phyloP scores from a whole-genome alignment of 2,329 filamentous ascomycete genomes.

The Colletotrichum sidae region DNA sequence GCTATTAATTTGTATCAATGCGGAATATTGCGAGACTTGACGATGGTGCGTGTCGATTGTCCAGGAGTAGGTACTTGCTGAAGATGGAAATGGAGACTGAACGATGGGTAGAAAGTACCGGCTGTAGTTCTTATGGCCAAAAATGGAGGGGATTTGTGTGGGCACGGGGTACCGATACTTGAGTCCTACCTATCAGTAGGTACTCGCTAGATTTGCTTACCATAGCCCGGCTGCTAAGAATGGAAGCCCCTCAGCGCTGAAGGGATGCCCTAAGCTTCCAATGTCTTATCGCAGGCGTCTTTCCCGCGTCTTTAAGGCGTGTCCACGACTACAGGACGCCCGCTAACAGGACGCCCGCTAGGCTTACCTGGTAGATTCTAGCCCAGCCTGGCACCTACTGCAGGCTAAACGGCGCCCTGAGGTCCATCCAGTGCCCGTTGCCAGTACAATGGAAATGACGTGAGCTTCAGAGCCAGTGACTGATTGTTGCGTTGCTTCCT shows the following conservation, averaged over 20 bases:
- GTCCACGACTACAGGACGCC: background rate
- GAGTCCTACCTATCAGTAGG: conserved; percentile 9
- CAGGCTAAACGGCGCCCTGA: conserved; percentile 1
- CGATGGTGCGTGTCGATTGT: too few species aligned
- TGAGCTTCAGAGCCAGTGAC: conserved; percentile 2
- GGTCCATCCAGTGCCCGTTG: conserved; percentile 6
- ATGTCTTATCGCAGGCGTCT: background rate
- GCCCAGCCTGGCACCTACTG: background rate
- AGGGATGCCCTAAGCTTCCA: conserved; percentile 2
- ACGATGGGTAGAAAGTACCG: conserved; percentile 11
- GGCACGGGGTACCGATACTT: conserved; percentile 29
- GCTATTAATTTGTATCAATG: background rate
- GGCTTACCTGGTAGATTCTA: background rate
- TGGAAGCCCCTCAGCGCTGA: conserved; percentile 10
- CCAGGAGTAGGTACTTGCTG: conserved; percentile 7
- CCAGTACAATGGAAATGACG: conserved; percentile 26
- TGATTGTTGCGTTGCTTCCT: conserved; percentile 14
- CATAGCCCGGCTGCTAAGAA: conserved; percentile 5
- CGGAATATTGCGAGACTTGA: too few species aligned
- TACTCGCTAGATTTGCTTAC: conserved; percentile 15
- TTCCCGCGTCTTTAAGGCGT: background rate
- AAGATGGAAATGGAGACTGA: background rate
- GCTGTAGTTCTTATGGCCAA: background rate
- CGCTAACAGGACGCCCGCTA: too few species aligned
- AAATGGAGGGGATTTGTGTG: background rate